Base-by-base conservation (phyloP, 2,329 filamentous ascomycete genomes). In the Penicillium griseofulvum region DNA sequence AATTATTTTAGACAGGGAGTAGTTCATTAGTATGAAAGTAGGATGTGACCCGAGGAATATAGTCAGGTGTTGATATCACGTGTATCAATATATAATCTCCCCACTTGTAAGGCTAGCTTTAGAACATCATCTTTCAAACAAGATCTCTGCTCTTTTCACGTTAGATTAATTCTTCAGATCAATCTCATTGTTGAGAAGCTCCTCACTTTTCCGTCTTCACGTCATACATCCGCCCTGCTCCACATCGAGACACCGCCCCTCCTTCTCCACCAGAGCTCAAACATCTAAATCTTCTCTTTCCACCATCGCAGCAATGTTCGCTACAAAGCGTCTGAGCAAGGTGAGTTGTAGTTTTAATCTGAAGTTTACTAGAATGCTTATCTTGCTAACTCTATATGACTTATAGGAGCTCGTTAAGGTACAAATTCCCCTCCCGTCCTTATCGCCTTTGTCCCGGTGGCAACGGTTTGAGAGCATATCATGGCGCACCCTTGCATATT, bases 321-420 rank as follows among this genome's bases (percentile, higher is more conserved):
- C 81, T 26, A 70, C 71, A 26, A 81, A 80, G 69, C 74, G 76
- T 47, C 57, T 79, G 54, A 68, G 72, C 63, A 78, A 78, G 68
- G 80, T 81, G 70, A 51, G 56, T 17, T n/a, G 19, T 24, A 43
- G 33, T 34, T 22, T 29, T 22, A 12, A 24, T 7, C 24, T 50
- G 14, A 42, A 37, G 9, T 29, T 5, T 24, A 11, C 16, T 16
- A 12, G 16, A 17, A 29, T 17, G 12, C 2, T 1, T 33, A 14
- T 1, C 39, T 54, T 28, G 17, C 48, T 47, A 46, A 64, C 70
- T 70, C 58, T 72, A 60, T 53, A 26, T 43, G 16, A 36, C 49
- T 14, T 56, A 43, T 60, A 82, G 78, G 82, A 85, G 75, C 77
- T 84, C 52, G 59, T 72, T 6, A 85, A 84, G 77, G 81, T 83